Evolutionary conservation across 2,329 filamentous ascomycete genomes (phyloP), one percentile per base, ranked within the genome.

Genomic region (Sclerotinia nivalis): DNA sequence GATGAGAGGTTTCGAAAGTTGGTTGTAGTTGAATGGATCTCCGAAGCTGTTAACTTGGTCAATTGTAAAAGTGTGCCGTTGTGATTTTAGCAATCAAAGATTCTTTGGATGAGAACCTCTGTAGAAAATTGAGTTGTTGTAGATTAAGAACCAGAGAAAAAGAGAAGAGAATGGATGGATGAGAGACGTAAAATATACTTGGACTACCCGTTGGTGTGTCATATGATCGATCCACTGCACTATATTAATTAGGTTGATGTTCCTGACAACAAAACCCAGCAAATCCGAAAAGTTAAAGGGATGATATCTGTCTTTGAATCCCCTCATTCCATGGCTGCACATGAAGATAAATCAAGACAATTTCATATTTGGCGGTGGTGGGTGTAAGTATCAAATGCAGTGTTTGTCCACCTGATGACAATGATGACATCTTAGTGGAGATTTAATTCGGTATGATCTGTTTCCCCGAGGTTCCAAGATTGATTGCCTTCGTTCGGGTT

Each of bases 61-160:
- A 64, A 69, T 69, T 45, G 31, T n/a, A 62, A 37, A 62, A 43
- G 20, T 25, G 43, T 47, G 67, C 58, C 49, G 50, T 45, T 43
- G 28, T 65, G 59, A 40, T 69, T 50, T n/a, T 64, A 65, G 67
- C 59, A 69, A 69, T 65, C 58, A 55, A 47, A 64, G 47, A 69
- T 54, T 62, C 45, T n/a, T 25, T 55, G 10, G 6, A 28, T 66
- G 47, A 64, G 58, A 59, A 45, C n/a, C 47, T 69, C 20, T 47
- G 47, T 13, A 58, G 37, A 15, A 45, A 28, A 67, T 8, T 67
- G 25, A 65, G 31, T 28, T 62, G 34, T 28, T 61, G 54, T n/a
- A 28, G 49, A 49, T 43, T 25, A 7, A 3, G 37, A 18, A 31
- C 18, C 15, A 25, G 49, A 49, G 45, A 68, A 28, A 22, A 50